Base-by-base conservation (phyloP, 2,329 filamentous ascomycete species). In the Botrytis cinerea region DNA sequence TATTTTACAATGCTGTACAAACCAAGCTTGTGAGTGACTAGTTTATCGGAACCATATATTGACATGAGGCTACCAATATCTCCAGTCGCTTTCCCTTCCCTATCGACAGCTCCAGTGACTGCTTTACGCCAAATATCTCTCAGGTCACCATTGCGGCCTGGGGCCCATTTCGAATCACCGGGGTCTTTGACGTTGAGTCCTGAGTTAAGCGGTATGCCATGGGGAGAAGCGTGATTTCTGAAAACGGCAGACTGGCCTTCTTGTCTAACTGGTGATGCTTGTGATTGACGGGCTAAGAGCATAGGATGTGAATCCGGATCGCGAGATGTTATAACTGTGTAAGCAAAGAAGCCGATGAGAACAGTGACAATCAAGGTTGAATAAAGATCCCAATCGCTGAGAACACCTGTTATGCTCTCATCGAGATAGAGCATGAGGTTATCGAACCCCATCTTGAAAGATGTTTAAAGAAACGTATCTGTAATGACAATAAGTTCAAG, bases 291-390 rank as follows among this genome's bases (percentile, higher is more conserved):
- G 72, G 93, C 93, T 43, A 99, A 90, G 66, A 98, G 88, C 82
- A 97, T 91, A 48, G 96, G 95, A 82, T 98, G 96, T 8, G 92
- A 92, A 84, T 99, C 96, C 9, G 96, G 93, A 71, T 98, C 95
- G 74, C 89, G 88, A 69, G 89, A 87, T 75, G 89, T 89, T 79
- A 92, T 85, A 76, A 97, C 84, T 62, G 91, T 88, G 82, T 93
- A 94, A 73, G 90, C 87, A 73, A 95, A 83, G 79, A 94, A 87
- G 72, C 87, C 85, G 75, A 91, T 84, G 61, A 98, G 85, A 74
- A 88, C 80, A 38, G 91, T 88, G 63, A 89, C 87, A 76, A 99
- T 86, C 60, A 90, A 80, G 4, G 93, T 96, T 45, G 93, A 93
- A 84, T 92, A 92, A 77, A 88, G 83, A 81, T 96, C 94, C 94